A percentile compares a stretch with the other conserved stretches of the same genome.
These are phyloP conservation scores for Arthrobotrys entomopaga DNA, from an alignment of 2,329 filamentous ascomycete genomes.

Conservation along the genomic window DNA sequence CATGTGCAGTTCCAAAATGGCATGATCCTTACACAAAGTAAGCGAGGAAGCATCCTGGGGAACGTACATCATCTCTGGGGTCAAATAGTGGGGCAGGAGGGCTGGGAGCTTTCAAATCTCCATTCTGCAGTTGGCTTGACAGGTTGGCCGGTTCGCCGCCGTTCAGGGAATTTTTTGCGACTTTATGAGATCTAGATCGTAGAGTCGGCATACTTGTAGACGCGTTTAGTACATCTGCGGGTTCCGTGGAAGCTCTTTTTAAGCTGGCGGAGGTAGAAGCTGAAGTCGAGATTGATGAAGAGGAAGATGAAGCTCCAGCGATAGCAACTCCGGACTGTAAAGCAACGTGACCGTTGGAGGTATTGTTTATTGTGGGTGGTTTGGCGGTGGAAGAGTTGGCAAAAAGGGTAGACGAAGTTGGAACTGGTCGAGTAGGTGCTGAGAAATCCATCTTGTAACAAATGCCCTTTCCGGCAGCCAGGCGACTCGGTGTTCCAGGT, in stretches of 20 bases:
- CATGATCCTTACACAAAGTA: conserved; percentile 18
- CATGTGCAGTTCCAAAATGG: conserved; percentile 35
- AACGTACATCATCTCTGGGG: conserved; percentile 50
- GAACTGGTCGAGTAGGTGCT: conserved; percentile 48
- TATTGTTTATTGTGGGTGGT: conserved; percentile 32
- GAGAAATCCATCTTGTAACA: conserved; percentile 48
- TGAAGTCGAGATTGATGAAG: conserved; percentile 19
- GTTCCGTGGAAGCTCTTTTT: conserved; percentile 52
- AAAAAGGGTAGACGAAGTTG: conserved; percentile 47
- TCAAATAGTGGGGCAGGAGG: conserved; percentile 43
- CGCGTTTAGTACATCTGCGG: conserved; percentile 43
- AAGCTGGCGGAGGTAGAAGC: conserved; percentile 32
- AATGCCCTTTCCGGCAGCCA: not conserved
- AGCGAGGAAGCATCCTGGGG: conserved; percentile 26
- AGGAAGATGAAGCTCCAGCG: conserved; percentile 21
- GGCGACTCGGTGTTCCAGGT: conserved; percentile 1
- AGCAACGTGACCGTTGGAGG: conserved; percentile 12
- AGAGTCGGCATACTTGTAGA: conserved; percentile 44
- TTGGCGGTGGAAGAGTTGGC: conserved; percentile 27
- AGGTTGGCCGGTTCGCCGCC: conserved; percentile 23
- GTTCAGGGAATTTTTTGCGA: conserved; percentile 46
- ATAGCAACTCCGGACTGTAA: conserved; percentile 36
- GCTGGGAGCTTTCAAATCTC: conserved; percentile 29
- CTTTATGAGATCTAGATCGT: conserved; percentile 51
- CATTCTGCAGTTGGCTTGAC: conserved; percentile 35